Base-by-base conservation (phyloP, 495 filamentous ascomycete genomes). In the Tuber melanosporum region DNA sequence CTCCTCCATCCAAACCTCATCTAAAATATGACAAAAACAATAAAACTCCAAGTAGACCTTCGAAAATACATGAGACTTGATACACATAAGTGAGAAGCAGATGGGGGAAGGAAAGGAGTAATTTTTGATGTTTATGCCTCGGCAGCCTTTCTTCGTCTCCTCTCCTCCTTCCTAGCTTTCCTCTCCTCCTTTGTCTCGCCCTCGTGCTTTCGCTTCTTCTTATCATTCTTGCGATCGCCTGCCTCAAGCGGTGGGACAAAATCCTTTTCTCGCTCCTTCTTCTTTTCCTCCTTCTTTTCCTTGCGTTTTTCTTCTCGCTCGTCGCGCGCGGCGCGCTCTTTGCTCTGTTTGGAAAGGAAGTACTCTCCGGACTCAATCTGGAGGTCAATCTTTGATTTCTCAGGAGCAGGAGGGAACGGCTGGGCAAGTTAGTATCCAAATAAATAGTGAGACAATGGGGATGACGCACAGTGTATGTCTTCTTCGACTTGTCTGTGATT, bases 361-460 rank as follows among this genome's bases (percentile, higher is more conserved):
- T 95, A 98, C 86, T 98, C 95, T 83, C 96, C 96, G 81, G 89
- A 94, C 89, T 99, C 95, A 86, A 98, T 95, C 88, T 98, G 95
- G 84, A 95, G 86, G 85, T 99, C 95, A 77, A 99, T 89, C 90
- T 98, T 99, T 89, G 94, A 97, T 89, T 94, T 94, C 87, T 95
- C 92, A 78, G 90, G 90, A 71, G 91, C 90, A 75, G 88, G 89
- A 72, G 87, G 89, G 86, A 91, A 93, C 45, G 82, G 86, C 85
- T 75, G 73, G 45, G 66, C 72, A 22, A n/a, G 46, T 80, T 75
- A 82, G 77, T 79, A 69, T 85, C 85, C 85, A 71, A 85, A 81
- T 45, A 86, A 84, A 46, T 46, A 69, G 20, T 36, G 88, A 87
- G 72, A 87, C 89, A 87, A 90, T 91, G 39, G 92, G 93, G 72